Evolutionary conservation across 441 rosid species (phyloP), one percentile per base, ranked within the genome.

Genomic region (Corymbia citriodora): DNA sequence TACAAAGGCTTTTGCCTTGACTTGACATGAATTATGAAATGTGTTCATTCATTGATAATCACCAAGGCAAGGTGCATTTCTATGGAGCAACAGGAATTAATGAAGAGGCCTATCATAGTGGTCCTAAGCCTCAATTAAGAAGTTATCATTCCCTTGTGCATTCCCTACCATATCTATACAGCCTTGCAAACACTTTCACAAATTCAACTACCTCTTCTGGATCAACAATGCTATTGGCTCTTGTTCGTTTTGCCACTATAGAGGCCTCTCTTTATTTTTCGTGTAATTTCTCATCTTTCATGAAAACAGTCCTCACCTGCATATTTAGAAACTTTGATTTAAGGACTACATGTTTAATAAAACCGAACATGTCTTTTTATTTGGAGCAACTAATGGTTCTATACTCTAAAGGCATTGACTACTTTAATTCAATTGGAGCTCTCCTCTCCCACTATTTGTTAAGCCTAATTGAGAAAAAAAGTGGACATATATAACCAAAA

Each of bases 381-480:
- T 3, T 0, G 3, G 0, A 23, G 0, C 29, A 13, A 27, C n/a
- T 57, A 57, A 0, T 57, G 29, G 29, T 57, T 57, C 29, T 23
- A 10, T 4, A 23, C 29, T 10, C 63, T 57, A 29, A 57, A 23
- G 0, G 63, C 1, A n/a, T 4, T 29, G 2, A 23, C 12, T 57
- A 0, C 1, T 57, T 23, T 23, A 13, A 29, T 0, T 57, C 6
- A 57, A 29, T n/a, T 63, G 15, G 17, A 63, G 33, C 70, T 63
- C 33, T 63, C 8, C 33, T 13, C 70, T 63, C 27, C 9, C 70
- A 29, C 33, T 63, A 3, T 8, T 63, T 12, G n/a, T 29, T 0
- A 63, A 2, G 70, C 33, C 33, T 27, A 63, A 29, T 29, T 63
- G 33, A 63, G 70, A n/a, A n/a, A n/a, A 63, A 12, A 29, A 1